Base-by-base conservation (phyloP, 345 rosid species). In the Eucalyptus cladocalyx region DNA sequence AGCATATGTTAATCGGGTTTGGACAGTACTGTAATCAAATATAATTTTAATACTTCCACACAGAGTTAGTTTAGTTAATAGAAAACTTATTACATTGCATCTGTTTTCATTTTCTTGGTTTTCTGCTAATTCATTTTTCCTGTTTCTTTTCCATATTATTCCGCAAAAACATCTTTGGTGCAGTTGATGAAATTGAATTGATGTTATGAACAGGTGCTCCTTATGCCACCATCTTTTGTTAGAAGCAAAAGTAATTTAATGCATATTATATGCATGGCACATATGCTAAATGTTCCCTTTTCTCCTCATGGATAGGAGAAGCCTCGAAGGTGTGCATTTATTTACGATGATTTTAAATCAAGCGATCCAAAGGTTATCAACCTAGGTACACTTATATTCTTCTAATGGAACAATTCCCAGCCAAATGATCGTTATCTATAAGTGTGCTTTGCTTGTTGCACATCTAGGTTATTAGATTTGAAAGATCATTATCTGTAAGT, bases 151-250 rank as follows among this genome's bases (percentile, higher is more conserved):
- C 76, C 87, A 94, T 96, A 92, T 90, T 94, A 86, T 95, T 94
- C 89, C 92, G 94, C 54, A 94, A 92, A 89, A 92, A 92, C 50
- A 56, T 94, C 89, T 94, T 95, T 80, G 97, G 95, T 43, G 95
- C 92, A 86, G 95, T 95, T 5, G 95, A 95, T 89, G 96, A 94
- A 90, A 90, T 94, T 72, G 96, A 94, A 89, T 89, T 95, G 92
- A 95, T 92, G 95, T 93, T 90, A 94, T 94, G 97, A 92, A 95
- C 92, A 93, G 94, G 97, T 94, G 87, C 87, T 88, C 48, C 85
- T 76, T n/a, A 60, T 90, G 89, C 28, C 42, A 86, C 49, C 32
- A 34, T 87, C 49, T 86, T 32, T 6, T 86, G 37, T 87, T 86
- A 32, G 83, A 72, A 51, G 65, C 30, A 23, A 45, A 43, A 88